Evolutionary conservation across 805 yeast species (phyloP), one percentile per base, ranked within the genome.

Genomic region (Wickerhamomyces sydowiorum): DNA sequence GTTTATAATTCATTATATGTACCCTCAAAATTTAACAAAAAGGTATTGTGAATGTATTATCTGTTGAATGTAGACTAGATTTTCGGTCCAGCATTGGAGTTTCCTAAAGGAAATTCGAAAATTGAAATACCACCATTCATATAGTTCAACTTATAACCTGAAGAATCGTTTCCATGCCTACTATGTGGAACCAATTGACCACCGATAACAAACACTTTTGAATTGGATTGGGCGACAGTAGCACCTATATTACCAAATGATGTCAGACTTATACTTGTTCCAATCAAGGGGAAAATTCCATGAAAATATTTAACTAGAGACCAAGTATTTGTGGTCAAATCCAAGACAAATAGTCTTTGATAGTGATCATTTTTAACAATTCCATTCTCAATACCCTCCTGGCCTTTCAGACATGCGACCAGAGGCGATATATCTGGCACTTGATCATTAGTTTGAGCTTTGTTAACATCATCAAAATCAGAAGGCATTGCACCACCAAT

Each of bases 281-380:
- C 38, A 5, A 35, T 20, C 3, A 21, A 9, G 3, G 18, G 19
- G 15, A 43, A 38, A 4, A 45, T 34, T n/a, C 39, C 38, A 34
- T 50, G 53, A 17, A 47, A 41, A 23, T 45, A 45, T 36, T 33
- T 47, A 1, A 40, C 3, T 10, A 47, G 21, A 4, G 45, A 19
- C 54, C 54, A 50, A 2, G 54, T 50, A 22, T 43, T 41, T 12
- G 44, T 50, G 1, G 37, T 33, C 12, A 50, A 27, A 29, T 50
- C 40, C 23, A 50, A 36, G 5, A 47, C 48, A 30, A 45, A 47
- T 3, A 45, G 13, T 28, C 53, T 36, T 15, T 41, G 39, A 20
- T 39, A 48, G 10, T 38, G 35, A 8, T 37, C 38, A 10, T 42
- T 23, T 10, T 40, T 37, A 13, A 36, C 36, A 14, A n/a, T n/a